Conservation (phyloP, 495 filamentous ascomycete species). For the Aspergillus haitiensis region DNA sequence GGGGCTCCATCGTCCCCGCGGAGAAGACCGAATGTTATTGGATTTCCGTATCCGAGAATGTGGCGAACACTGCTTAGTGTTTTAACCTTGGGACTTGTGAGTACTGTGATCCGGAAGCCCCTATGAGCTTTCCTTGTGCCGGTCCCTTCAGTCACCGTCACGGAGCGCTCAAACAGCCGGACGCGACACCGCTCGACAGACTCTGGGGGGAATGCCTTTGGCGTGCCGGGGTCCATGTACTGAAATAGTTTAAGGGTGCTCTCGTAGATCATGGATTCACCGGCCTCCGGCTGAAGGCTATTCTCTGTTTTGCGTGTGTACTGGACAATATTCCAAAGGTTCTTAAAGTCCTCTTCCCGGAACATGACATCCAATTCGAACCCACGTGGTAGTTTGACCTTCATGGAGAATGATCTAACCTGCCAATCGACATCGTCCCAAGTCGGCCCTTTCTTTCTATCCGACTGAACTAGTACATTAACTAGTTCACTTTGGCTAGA, state of each 20-base stretch:
- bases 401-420: conserved; percentile 56
- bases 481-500: conserved; percentile 75
- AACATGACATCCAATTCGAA: conserved; percentile 68
- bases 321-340: conserved; percentile 76
- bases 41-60: conserved; percentile 55
- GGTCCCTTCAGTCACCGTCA: conserved; percentile 62
- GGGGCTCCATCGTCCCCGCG: conserved; percentile 66
- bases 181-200: conserved; percentile 66
- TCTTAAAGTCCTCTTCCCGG: conserved; percentile 69
- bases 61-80: conserved; percentile 72
- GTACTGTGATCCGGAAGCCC: conserved; percentile 71
- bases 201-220: conserved; percentile 70
- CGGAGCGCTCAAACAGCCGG: conserved; percentile 67
- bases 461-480: conserved; percentile 69
- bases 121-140: conserved; percentile 67
- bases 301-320: conserved; percentile 72
- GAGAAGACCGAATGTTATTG: conserved; percentile 71
- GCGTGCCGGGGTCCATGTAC: conserved; percentile 68
- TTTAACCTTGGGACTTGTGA: conserved; percentile 74
- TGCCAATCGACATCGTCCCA: conserved; percentile 84
- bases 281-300: conserved; percentile 61
- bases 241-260: conserved; percentile 66
- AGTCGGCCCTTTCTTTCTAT: conserved; percentile 63
- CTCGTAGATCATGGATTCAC: conserved; percentile 66
- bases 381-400: conserved; percentile 65